Conservation (phyloP, 257 asterid species). For the Rubia yunnanensis region DNA sequence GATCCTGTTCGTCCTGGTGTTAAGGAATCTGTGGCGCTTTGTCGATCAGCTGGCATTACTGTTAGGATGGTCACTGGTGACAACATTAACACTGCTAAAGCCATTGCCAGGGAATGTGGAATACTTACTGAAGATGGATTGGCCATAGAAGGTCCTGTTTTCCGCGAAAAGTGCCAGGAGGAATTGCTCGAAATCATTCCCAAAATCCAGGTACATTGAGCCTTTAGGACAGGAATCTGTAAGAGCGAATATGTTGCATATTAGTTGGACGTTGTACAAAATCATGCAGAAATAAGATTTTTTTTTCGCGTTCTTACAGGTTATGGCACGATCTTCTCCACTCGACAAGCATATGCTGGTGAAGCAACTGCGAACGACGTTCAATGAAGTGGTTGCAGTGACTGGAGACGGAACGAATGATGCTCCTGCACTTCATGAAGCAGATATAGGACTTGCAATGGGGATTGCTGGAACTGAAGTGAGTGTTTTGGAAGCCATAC, state of each 20-base stretch:
- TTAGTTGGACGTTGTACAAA: too few relatives aligned
- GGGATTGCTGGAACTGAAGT: slow-evolving; percentile 99
- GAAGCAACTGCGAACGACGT: slow-evolving; percentile 74
- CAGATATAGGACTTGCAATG: slow-evolving; percentile 97
- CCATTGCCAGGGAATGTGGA: slow-evolving; percentile 95
- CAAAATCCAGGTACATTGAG: slow-evolving; percentile 60
- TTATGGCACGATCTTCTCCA: slow-evolving; percentile 98
- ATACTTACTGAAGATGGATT: slow-evolving; percentile 86
- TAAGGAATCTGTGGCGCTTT: slow-evolving; percentile 79
- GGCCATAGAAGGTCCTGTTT: slow-evolving; percentile 90
- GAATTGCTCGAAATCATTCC: slow-evolving; percentile 68
- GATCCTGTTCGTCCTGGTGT: slow-evolving; percentile 97
- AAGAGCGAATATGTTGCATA: too few relatives aligned
- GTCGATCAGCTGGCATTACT: slow-evolving; percentile 77
- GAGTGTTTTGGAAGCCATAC: not conserved
- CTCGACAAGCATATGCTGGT: slow-evolving; percentile 84
- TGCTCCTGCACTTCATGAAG: slow-evolving; percentile 99
- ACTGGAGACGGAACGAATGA: slow-evolving; percentile 98
- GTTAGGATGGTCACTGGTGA: slow-evolving; percentile 98
- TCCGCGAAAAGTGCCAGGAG: slow-evolving; percentile 66
- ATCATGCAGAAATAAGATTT: too few relatives aligned
- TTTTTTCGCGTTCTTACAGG: slow-evolving; percentile 28
- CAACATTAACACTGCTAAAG: slow-evolving; percentile 81
- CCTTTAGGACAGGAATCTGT: not conserved
- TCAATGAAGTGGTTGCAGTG: slow-evolving; percentile 90